phyloP scores from a whole-genome alignment of 805 yeast species.

The Barnettozyma botsteinii region DNA sequence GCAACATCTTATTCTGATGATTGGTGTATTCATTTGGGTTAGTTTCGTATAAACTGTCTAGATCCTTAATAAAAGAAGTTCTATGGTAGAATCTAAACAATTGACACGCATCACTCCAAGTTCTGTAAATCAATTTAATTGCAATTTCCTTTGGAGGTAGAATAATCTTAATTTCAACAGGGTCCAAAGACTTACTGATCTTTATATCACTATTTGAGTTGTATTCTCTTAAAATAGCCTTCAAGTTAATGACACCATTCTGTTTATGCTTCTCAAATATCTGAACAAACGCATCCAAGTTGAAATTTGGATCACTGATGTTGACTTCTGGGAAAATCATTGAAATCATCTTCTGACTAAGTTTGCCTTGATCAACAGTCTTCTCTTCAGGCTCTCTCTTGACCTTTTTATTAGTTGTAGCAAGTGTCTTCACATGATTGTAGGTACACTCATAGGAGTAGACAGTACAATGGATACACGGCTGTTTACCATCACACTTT shows the following conservation, averaged over 20 bases:
- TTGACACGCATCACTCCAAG: constrained; percentile 85
- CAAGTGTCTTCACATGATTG: constrained; percentile 55
- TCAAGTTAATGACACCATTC: constrained; percentile 18
- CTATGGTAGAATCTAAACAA: constrained; percentile 82
- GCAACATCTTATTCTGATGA: constrained; percentile 73
- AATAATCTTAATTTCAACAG: constrained; percentile 44
- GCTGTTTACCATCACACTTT: constrained; percentile 79
- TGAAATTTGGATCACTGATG: constrained; percentile 11
- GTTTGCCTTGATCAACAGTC: constrained; percentile 1
- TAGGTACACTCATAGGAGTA: constrained; percentile 82
- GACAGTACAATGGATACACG: constrained; percentile 84
- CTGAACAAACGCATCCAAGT: constrained; percentile 14
- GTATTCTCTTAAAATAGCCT: constrained; percentile 15
- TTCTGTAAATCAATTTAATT: constrained; percentile 61
- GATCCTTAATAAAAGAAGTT: constrained; percentile 70
- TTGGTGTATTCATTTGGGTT: constrained; percentile 73
- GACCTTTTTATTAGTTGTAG: constrained; percentile 9
- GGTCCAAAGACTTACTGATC: constrained; percentile 29
- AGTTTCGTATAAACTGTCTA: constrained; percentile 70
- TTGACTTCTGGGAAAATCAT: constrained; percentile 19
- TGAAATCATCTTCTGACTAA: constrained; percentile 7
- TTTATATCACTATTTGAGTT: constrained; percentile 5
- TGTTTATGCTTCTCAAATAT: constrained; percentile 15
- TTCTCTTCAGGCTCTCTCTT: constrained; percentile 2
- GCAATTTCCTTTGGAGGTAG: constrained; percentile 78